Conservation (phyloP, 2,329 filamentous ascomycete genomes). For the Claviceps digitariae region DNA sequence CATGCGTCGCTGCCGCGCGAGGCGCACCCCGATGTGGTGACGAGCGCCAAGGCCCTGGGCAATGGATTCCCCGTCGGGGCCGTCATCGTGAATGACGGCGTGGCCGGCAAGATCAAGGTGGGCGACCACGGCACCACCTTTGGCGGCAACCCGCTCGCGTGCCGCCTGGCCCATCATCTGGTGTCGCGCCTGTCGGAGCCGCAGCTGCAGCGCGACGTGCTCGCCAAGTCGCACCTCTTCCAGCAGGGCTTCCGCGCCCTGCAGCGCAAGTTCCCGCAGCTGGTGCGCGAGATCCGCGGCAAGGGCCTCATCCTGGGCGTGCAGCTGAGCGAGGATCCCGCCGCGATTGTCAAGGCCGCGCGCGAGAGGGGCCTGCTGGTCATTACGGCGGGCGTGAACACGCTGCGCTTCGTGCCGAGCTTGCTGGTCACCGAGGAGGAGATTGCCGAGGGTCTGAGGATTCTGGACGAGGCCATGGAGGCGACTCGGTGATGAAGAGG, state of each 20-base stretch:
- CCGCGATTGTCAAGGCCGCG: constrained; percentile 67
- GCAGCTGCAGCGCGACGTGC: constrained; percentile 55
- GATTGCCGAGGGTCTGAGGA: constrained; percentile 63
- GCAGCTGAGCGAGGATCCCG: constrained; percentile 63
- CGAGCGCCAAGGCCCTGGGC: constrained; percentile 87
- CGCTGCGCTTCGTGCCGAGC: constrained; percentile 80
- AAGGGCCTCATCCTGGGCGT: constrained; percentile 75
- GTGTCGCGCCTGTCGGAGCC: constrained; percentile 62
- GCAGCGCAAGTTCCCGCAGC: constrained; percentile 41
- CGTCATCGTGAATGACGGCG: constrained; percentile 26
- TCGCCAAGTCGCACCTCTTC: constrained; percentile 47
- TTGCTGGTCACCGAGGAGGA: constrained; percentile 68
- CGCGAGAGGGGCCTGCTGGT: constrained; percentile 77
- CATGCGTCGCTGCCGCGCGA: constrained; percentile 60
- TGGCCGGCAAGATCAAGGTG: constrained; percentile 28
- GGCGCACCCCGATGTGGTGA: constrained; percentile 87
- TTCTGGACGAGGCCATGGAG: constrained; percentile 55
- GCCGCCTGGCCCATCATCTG: constrained; percentile 74
- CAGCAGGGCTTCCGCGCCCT: constrained; percentile 32
- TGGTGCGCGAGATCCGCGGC: constrained; percentile 70
- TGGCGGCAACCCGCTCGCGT: constrained; percentile 80
- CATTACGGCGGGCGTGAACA: constrained; percentile 89
- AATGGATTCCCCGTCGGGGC: constrained; percentile 95
- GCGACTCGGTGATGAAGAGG: too few relatives aligned
- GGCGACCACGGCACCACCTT: constrained; percentile 93